Percentiles rank a stretch among this genome's conserved stretches.
Evolutionary conservation across 2,329 filamentous ascomycete species (phyloP).

Genomic region (Fusarium anthophilum): DNA sequence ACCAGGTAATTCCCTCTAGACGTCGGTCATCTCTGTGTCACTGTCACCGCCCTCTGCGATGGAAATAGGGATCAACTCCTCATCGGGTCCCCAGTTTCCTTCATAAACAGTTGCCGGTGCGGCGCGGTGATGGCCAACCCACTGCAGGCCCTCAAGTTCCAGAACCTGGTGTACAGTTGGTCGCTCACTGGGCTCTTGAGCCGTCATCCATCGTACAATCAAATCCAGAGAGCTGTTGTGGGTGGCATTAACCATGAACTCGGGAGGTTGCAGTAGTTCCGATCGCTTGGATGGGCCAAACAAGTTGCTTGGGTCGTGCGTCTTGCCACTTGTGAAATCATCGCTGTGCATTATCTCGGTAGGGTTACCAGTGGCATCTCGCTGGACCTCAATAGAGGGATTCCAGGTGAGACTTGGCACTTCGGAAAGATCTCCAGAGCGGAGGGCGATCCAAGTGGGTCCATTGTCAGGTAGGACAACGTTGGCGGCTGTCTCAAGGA

Average conservation of each 20-base stretch:
- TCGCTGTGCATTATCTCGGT: constrained; percentile 51
- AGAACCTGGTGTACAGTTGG: constrained; percentile 81
- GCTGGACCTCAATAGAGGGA: constrained; percentile 73
- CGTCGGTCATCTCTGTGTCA: constrained; percentile 70
- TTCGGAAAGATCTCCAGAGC: constrained; percentile 88
- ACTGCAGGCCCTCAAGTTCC: constrained; percentile 76
- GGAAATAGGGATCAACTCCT: constrained; percentile 56
- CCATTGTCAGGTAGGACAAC: constrained; percentile 95
- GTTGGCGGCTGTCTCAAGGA: constrained; percentile 94
- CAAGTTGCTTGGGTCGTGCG: constrained; percentile 47
- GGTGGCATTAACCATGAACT: constrained; percentile 84
- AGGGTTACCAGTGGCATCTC: constrained; percentile 72
- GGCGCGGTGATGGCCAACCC: constrained; percentile 79
- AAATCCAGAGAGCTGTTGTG: constrained; percentile 82
- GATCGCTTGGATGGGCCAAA: constrained; percentile 60
- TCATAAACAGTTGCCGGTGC: constrained; percentile 96
- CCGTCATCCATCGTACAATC: constrained; percentile 89
- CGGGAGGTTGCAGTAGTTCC: constrained; percentile 72
- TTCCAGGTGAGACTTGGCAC: constrained; percentile 89
- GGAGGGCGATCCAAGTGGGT: constrained; percentile 86
- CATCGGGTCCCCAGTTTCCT: constrained; percentile 91
- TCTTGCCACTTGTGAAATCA: constrained; percentile 46
- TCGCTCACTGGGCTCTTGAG: constrained; percentile 75
- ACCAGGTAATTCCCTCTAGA: constrained; percentile 49
- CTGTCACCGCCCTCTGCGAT: constrained; percentile 46